Base-by-base conservation (phyloP, 129 eudicot genomes). In the Flaveria trinervia region DNA sequence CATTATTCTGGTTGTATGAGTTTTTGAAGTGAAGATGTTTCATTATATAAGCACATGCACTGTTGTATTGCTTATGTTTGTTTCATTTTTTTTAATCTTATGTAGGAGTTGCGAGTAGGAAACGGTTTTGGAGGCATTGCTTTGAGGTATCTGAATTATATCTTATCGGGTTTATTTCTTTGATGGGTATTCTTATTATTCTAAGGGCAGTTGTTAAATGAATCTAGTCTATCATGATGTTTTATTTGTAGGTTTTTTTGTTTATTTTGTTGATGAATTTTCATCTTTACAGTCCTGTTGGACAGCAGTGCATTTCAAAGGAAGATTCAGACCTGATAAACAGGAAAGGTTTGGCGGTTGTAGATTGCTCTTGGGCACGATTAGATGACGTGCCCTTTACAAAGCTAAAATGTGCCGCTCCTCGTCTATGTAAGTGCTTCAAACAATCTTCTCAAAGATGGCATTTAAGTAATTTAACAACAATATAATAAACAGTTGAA, bases 351-450 rank as follows among this genome's bases (percentile, higher is more conserved):
- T 77, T 95, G 71, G 97, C 97, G 67, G 99, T 95, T 11, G 99
- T 95, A 43, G 99, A 95, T 86, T 95, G 99, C 83, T 95, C 99
- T 11, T 95, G 99, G 99, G 97, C 97, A 9, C 96, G 99, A 14
- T 73, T 92, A 61, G 91, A 84, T 52, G 99, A 95, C 85, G 99
- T 95, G 16, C 99, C 99, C 65, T 95, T 95, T 72, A 71, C 97
- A 74, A 95, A 95, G 84, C 86, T 95, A 71, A 87, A 92, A n/a
- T 95, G 99, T 79, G 69, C 93, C 46, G 92, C 99, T 57, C 99
- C 99, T 44, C 97, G 99, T 84, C 86, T 95, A 55, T 82, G 97
- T 92, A 87, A 80, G 95, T 30, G 30, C 44, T 74, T 75, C 73
- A 64, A 50, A 49, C 69, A 39, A 56, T 66, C 46, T 79, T 22